These are phyloP conservation scores for Piloderma croceum DNA, from an alignment of 768 basidiomycete species.

Conservation along the genomic window DNA sequence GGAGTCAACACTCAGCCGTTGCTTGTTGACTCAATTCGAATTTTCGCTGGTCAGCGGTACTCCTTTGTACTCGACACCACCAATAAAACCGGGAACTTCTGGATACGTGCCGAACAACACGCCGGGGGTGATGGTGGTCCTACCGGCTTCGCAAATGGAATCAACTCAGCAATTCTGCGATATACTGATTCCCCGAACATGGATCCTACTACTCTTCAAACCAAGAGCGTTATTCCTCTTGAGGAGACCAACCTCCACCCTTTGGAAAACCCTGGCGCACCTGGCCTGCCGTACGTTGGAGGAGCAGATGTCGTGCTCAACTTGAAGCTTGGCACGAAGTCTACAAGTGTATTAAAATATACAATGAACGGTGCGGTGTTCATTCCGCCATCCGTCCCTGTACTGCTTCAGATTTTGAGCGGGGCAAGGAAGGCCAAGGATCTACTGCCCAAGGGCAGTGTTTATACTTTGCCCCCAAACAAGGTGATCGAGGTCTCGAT, in stretches of 20 bases:
- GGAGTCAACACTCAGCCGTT: constrained; percentile 28
- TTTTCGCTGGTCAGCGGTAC: constrained; percentile 38
- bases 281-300: constrained; percentile 19
- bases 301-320: constrained; percentile 23
- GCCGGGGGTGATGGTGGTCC: constrained; percentile 27
- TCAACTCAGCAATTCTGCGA: constrained; percentile 36
- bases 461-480: constrained; percentile 40
- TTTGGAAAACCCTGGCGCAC: constrained; percentile 13
- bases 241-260: constrained; percentile 18
- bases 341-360: not conserved
- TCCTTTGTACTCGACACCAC: constrained; percentile 36
- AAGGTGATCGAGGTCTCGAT: constrained; percentile 44
- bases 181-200: constrained; percentile 27
- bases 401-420: constrained; percentile 30
- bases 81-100: constrained; percentile 40
- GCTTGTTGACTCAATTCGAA: constrained; percentile 34
- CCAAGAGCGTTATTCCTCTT: constrained; percentile 14
- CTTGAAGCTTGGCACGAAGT: not conserved
- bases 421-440: constrained; percentile 27
- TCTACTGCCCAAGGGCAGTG: constrained; percentile 24
- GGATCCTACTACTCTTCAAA: constrained; percentile 25
- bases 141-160: constrained; percentile 23
- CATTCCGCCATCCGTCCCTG: constrained; percentile 29
- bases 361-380: constrained; percentile 26
- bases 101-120: constrained; percentile 30